Evolutionary conservation across 139 green algal genomes (phyloP).

Genomic region (Chlorella sp.): DNA sequence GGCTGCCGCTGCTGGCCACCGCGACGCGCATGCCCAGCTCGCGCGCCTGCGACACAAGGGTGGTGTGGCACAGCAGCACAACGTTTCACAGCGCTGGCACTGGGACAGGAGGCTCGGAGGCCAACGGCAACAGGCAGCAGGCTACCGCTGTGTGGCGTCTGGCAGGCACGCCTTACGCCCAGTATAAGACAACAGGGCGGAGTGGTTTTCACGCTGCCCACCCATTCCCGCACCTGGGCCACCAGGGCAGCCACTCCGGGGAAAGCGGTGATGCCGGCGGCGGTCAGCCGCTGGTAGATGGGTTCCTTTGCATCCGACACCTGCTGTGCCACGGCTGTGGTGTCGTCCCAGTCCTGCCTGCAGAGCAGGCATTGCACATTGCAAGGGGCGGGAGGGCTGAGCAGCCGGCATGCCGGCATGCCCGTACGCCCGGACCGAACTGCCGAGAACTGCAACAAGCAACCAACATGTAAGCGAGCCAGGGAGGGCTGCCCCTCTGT

Average conservation of each 20-base stretch:
- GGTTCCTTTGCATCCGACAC: conserved; percentile 64
- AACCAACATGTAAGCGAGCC: too few relatives aligned
- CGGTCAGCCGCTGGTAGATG: conserved; percentile 59
- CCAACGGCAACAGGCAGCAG: neutral
- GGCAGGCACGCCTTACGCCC: neutral
- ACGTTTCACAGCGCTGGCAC: too few relatives aligned
- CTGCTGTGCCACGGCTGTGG: conserved; percentile 28
- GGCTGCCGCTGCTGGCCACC: conserved; percentile 61
- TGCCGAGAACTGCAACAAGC: too few relatives aligned
- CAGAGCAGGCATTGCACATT: too few relatives aligned
- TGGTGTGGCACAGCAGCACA: too few relatives aligned
- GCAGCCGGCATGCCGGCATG: too few relatives aligned
- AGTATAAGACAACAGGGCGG: neutral
- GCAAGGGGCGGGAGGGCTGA: too few relatives aligned
- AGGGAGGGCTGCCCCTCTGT: too few relatives aligned
- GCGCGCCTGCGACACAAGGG: conserved; percentile 8
- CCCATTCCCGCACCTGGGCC: neutral
- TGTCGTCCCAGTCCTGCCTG: conserved; percentile 40
- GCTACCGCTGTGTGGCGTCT: too few relatives aligned
- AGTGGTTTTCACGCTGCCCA: neutral
- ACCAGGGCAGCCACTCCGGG: conserved; percentile 37
- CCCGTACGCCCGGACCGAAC: too few relatives aligned
- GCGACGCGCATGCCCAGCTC: conserved; percentile 42
- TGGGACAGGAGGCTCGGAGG: neutral
- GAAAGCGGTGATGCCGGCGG: conserved; percentile 53